Base-by-base conservation (phyloP, 2,329 filamentous ascomycete species). In the Cladophialophora immunda region DNA sequence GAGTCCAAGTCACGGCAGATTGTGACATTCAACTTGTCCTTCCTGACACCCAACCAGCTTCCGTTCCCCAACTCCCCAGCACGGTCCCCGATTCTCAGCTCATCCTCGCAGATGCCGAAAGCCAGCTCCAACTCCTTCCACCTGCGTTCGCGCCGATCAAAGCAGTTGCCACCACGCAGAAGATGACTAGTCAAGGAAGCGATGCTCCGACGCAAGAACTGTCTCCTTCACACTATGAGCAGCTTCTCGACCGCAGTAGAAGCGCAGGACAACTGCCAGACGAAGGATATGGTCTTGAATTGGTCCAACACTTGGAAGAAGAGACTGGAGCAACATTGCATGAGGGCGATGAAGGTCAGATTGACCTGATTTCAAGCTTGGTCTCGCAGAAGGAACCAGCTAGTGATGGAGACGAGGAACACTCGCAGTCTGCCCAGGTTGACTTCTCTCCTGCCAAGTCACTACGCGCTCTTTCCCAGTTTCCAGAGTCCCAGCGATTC, bases 401-500 rank as follows among this genome's bases (percentile, higher is more conserved):
- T 6, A 41, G 34, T 8, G 50, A 64, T 11, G 50, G 54, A n/a
- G 22, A 58, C 0, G 47, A 59, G 27, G 38, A 32, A 29, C 66
- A 70, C 27, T 65, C 66, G 6, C 61, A 60, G 27, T 63, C 65
- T 13, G 62, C 62, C 25, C 62, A 66, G 30, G 41, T 59, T 7
- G 30, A 38, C 47, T 72, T 69, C 57, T 72, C 71, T 7, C 71
- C 71, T 11, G 64, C 69, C 17, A 70, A 74, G 9, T 72, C 77
- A 60, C 73, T 73, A 7, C 77, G 74, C 53, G 76, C 79, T 32
- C 77, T 78, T 22, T 75, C 80, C 54, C 73, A 78, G 3, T 83
- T 82, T 63, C 81, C 81, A 1, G 81, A 83, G 69, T 83, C 81
- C 2, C 81, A 83, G 68, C 77, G 81, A 29, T 74, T 83, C 64